Evolutionary conservation across 2,329 filamentous ascomycete species (phyloP).

Genomic region (Cladophialophora chaetospira): DNA sequence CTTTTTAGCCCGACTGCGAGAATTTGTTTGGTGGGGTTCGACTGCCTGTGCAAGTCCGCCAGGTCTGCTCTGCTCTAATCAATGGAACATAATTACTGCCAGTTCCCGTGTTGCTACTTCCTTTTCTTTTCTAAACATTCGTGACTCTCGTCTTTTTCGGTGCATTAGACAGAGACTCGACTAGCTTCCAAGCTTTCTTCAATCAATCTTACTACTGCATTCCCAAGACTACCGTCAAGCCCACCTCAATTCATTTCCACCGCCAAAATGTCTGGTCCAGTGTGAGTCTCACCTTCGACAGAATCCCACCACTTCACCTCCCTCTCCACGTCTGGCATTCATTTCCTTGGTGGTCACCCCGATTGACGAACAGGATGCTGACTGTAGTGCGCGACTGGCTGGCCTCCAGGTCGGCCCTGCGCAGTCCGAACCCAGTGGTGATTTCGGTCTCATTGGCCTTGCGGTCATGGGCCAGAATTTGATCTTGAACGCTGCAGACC

Average conservation of each 20-base stretch:
- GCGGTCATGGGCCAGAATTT: slow-evolving; percentile 89
- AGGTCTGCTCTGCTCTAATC: slow-evolving; percentile 15
- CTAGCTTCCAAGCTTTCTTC: slow-evolving; percentile 2
- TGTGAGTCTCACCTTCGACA: slow-evolving; percentile 27
- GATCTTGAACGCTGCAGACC: slow-evolving; percentile 85
- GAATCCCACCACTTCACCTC: not conserved
- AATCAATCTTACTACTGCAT: slow-evolving; percentile 1
- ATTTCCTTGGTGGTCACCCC: slow-evolving; percentile 4
- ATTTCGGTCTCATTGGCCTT: slow-evolving; percentile 90
- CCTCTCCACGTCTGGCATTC: not conserved
- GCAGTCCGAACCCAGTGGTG: slow-evolving; percentile 64
- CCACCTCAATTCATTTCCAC: slow-evolving; percentile 10
- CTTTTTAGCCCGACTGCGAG: slow-evolving; percentile 31
- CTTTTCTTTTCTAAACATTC: slow-evolving; percentile 23
- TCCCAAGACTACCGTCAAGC: not conserved
- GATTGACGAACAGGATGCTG: slow-evolving; percentile 44
- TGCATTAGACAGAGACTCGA: slow-evolving; percentile 35
- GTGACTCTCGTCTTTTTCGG: slow-evolving; percentile 35
- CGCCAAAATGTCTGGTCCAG: slow-evolving; percentile 34
- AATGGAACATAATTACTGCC: slow-evolving; percentile 32
- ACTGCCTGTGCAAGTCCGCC: not conserved
- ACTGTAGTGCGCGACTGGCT: slow-evolving; percentile 71
- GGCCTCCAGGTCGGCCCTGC: slow-evolving; percentile 69
- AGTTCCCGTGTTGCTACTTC: slow-evolving; percentile 28
- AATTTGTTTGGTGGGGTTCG: slow-evolving; percentile 21